These are phyloP conservation scores for Piromyces sp. DNA, from an alignment of 192 early-diverging fungal species.

Conservation along the genomic window DNA sequence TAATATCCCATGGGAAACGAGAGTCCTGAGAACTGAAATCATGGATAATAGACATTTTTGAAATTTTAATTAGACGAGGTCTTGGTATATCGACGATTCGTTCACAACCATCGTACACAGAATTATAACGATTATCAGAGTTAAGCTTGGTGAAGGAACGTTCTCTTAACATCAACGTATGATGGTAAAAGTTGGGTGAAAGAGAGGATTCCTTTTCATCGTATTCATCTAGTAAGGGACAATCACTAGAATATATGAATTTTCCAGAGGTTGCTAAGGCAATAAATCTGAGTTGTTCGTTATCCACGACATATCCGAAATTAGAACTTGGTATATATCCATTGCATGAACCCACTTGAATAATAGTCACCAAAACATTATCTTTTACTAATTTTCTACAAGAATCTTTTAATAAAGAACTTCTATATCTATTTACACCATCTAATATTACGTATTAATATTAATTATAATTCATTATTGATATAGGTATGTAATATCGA, in stretches of 20 bases:
- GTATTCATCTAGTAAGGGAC: constrained; percentile 11
- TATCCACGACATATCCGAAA: constrained; percentile 61
- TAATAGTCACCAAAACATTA: constrained; percentile 8
- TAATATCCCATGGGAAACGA: background rate
- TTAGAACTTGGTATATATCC: constrained; percentile 48
- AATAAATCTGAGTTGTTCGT: constrained; percentile 49
- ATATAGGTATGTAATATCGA: too few species aligned
- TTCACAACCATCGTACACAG: background rate
- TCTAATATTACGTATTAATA: too few species aligned
- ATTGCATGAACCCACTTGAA: constrained; percentile 50
- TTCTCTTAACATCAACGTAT: background rate
- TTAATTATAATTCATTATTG: too few species aligned
- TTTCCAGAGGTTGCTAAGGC: constrained; percentile 46
- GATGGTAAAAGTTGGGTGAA: background rate
- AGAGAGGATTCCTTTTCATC: background rate
- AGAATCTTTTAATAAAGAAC: background rate
- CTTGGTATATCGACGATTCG: background rate
- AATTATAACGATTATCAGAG: background rate
- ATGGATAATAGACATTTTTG: background rate
- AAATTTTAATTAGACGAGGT: background rate
- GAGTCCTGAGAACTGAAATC: background rate
- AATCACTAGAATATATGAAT: constrained; percentile 53
- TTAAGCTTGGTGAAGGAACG: background rate
- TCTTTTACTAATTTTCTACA: background rate
- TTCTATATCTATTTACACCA: background rate